Evolutionary conservation across 2,329 filamentous ascomycete species (phyloP).

Genomic region (Calycina marina): DNA sequence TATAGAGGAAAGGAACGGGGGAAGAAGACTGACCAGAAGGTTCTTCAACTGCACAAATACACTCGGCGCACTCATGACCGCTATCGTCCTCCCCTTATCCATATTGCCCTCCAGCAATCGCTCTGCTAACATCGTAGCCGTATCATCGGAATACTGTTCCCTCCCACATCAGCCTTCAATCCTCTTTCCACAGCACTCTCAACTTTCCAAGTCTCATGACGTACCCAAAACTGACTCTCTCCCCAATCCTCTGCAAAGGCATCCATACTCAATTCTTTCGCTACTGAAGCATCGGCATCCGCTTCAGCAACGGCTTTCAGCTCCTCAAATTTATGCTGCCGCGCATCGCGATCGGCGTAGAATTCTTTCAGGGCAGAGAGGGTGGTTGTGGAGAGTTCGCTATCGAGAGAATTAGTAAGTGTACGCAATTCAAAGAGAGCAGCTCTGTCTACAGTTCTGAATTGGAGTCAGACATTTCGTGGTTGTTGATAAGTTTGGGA

Average conservation of each 20-base stretch:
- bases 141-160: slow-evolving; percentile 54
- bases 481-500: too few species aligned
- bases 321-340: slow-evolving; percentile 51
- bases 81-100: slow-evolving; percentile 42
- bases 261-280: slow-evolving; percentile 41
- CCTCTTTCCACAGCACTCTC: not conserved
- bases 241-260: slow-evolving; percentile 73
- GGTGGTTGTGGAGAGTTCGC: slow-evolving; percentile 49
- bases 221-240: slow-evolving; percentile 69
- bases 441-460: too few species aligned
- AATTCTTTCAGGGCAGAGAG: slow-evolving; percentile 60
- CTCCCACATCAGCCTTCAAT: not conserved
- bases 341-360: slow-evolving; percentile 55
- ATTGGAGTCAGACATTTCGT: too few species aligned
- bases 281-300: slow-evolving; percentile 24
- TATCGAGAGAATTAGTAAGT: slow-evolving; percentile 23
- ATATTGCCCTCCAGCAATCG: slow-evolving; percentile 46
- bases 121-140: slow-evolving; percentile 46
- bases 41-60: slow-evolving; percentile 68
- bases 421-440: too few species aligned
- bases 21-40: slow-evolving; percentile 21
- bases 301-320: slow-evolving; percentile 48
- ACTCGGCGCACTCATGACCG: slow-evolving; percentile 60
- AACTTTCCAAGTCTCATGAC: slow-evolving; percentile 16
- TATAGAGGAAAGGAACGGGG: not conserved